These are phyloP conservation scores for Phoma sp. DNA, from an alignment of 2,329 filamentous ascomycete species.

Conservation along the genomic window DNA sequence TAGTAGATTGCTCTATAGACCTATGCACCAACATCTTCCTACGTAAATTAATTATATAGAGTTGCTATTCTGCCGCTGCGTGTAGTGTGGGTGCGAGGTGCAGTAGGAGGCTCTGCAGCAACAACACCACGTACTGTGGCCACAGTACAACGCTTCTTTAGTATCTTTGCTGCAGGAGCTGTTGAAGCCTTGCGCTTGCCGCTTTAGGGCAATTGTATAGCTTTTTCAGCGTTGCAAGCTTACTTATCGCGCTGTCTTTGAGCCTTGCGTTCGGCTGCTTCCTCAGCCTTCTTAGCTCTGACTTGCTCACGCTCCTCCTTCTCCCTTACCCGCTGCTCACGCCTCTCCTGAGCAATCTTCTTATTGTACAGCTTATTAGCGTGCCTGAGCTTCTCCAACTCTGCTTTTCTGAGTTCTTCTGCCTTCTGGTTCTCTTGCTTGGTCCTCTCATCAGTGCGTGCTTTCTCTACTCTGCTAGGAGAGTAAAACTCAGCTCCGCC, in stretches of 20 bases:
- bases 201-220: too few species aligned
- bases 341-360: neutral
- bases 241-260: neutral
- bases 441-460: too few species aligned
- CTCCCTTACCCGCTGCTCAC: neutral
- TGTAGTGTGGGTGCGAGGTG: neutral
- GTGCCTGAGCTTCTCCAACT: neutral
- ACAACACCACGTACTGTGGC: too few species aligned
- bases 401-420: neutral
- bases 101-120: neutral
- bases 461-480: neutral
- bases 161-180: neutral
- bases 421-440: neutral
- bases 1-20: neutral
- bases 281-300: neutral
- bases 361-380: neutral
- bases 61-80: neutral
- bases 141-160: neutral
- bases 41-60: neutral
- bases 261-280: neutral
- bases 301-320: neutral
- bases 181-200: neutral
- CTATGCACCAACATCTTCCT: neutral
- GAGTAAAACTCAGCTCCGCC: neutral
- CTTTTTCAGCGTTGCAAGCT: neutral